Base-by-base conservation (phyloP, 73 alveolate species). In the Stentor roeselii region DNA sequence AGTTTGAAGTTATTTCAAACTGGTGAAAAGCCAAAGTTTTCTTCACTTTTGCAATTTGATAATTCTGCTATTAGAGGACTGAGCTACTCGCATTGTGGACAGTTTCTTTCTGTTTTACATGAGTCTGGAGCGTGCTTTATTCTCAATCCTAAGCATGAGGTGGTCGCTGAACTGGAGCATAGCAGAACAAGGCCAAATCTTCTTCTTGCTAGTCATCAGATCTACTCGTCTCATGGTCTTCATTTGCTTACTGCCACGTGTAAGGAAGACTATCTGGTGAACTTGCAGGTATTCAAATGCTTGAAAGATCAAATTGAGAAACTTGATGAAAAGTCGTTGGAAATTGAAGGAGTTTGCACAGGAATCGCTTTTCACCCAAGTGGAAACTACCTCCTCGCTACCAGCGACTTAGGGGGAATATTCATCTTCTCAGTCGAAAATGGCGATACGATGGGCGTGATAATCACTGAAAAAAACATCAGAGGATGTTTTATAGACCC, bases 11-110 rank as follows among this genome's bases (percentile, higher is more conserved):
- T 67, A 21, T 67, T 67, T 32, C 41, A 67, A 11, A 21, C 37
- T 21, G 80, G 80, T 21, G 80, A 67, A n/a, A 67, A 67, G 42
- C 80, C 80, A 0, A 67, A 40, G 34, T 67, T 21, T 67, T 30
- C 34, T 27, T 27, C 15, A 14, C 21, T 21, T 32, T 67, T 67
- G 2, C 80, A 67, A 2, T 50, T 50, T 50, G 67, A 50, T 11
- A 50, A 50, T 21, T 50, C 67, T 50, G 6, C 30, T 50, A 21
- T 50, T 6, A 21, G 30, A 11, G 6, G 67, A 11, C 67, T 50
- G 6, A 21, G 21, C 30, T 50, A 50, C 67, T 50, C 67, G 30
- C 67, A 50, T 50, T 50, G 67, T 50, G 67, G 67, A 6, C 6
- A 50, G 6, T 50, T 50, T 50, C 21, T 50, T 11, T 6, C 67